Percentiles rank a stretch among this genome's conserved stretches.
Evolutionary conservation across 345 rosid genomes (phyloP).

Genomic region (Cardamine chenopodiifolia): DNA sequence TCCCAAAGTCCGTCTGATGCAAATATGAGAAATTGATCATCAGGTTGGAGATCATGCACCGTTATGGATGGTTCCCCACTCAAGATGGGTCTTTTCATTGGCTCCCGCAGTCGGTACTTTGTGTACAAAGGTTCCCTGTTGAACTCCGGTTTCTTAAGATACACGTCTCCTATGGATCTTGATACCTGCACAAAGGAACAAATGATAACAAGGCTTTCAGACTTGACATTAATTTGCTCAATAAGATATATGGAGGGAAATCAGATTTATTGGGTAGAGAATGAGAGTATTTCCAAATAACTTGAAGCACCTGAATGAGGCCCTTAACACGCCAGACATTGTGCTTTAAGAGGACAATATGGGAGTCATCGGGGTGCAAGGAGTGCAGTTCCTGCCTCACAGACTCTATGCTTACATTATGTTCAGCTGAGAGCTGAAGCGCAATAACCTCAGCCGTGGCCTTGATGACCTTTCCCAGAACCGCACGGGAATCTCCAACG

Average conservation of each 20-base stretch:
- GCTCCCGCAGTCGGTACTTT: conserved; percentile 76
- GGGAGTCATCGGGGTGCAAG: conserved; percentile 84
- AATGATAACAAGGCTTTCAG: background rate
- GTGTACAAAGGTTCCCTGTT: conserved; percentile 81
- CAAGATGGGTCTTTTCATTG: conserved; percentile 73
- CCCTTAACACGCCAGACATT: conserved; percentile 99
- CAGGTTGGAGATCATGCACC: conserved; percentile 61
- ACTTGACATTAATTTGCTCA: background rate
- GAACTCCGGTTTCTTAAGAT: conserved; percentile 77
- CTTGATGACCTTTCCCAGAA: conserved; percentile 75
- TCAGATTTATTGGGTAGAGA: no score
- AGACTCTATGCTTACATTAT: conserved; percentile 82
- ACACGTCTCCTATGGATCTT: conserved; percentile 84
- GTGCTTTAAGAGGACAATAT: conserved; percentile 78
- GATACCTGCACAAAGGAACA: conserved; percentile 55
- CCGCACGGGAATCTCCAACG: conserved; percentile 95
- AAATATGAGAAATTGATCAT: conserved; percentile 75
- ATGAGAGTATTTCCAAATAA: no score
- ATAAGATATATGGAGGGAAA: no score
- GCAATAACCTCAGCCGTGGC: conserved; percentile 89
- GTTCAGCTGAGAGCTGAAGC: conserved; percentile 88
- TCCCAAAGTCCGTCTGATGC: conserved; percentile 97
- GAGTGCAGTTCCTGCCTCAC: conserved; percentile 88
- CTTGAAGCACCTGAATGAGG: conserved; percentile 71
- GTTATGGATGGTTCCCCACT: conserved; percentile 78